Base-by-base conservation (phyloP, 1,139 yeast species). In the Starmera stellimalicola region DNA sequence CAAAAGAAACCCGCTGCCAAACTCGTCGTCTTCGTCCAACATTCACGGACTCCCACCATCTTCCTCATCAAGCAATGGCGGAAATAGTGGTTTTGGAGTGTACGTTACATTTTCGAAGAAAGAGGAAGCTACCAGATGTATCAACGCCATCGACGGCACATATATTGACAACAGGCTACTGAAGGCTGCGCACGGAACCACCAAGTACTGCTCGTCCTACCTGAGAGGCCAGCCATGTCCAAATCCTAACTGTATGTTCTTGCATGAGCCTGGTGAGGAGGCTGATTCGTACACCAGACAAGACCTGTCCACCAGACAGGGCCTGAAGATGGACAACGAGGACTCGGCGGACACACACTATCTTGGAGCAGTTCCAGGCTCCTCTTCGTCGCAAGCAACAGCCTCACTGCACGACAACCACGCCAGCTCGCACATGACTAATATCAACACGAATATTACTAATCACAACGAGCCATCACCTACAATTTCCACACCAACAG, bases 261-360 rank as follows among this genome's bases (percentile, higher is more conserved):
- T 93, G 50, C 99, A 93, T 56, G 98, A 93, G 58, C 98, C 98
- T 3, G 98, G 99, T 39, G 99, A 93, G 62, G 98, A 93, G 57
- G 97, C 97, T 2, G 98, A 93, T 51, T 80, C 94, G 7, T 91
- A 85, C 58, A 84, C 95, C 23, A 77, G 95, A 58, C 93, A 88
- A 55, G 96, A 88, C 54, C 68, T 87, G 53, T 78, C 88, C 11
- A 82, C 94, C 12, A 82, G 83, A 53, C 87, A 82, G 50, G 77
- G 77, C 45, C 68, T 73, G 42, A 73, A 71, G 54, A 73, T 73
- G 73, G 69, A 72, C 32, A 58, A 53, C 29, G 63, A 56, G 31
- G 47, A 34, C 27, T 33, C 59, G 35, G 52, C 55, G 10, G 58
- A 55, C 34, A 50, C 53, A 29, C 48, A 50, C 5, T n/a, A 16